Percentiles rank a stretch among this genome's conserved stretches.
phyloP scores from a whole-genome alignment of 2,329 filamentous ascomycete species.

The Claviceps africana region DNA sequence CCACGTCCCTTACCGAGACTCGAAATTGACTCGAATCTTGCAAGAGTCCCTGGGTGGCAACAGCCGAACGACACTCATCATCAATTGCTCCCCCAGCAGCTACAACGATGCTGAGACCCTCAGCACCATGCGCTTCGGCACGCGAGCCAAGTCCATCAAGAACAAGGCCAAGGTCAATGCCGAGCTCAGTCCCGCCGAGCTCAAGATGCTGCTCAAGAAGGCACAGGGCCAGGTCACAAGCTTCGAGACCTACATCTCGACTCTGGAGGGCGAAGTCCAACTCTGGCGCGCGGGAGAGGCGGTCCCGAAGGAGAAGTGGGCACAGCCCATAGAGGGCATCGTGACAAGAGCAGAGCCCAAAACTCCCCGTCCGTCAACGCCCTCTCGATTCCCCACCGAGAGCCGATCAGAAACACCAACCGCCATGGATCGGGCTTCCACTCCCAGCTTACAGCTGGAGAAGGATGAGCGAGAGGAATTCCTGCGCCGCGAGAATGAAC shows the following conservation, averaged over 20 bases:
- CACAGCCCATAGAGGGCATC: constrained; percentile 42
- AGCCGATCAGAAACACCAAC: constrained; percentile 48
- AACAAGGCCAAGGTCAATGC: constrained; percentile 99
- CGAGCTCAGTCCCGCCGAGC: constrained; percentile 85
- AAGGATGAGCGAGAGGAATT: constrained; percentile 98
- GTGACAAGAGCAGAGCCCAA: constrained; percentile 28
- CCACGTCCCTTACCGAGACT: constrained; percentile 93
- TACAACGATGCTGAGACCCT: constrained; percentile 96
- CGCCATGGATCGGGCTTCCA: constrained; percentile 69
- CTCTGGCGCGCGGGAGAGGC: constrained; percentile 77
- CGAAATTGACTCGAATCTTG: constrained; percentile 89
- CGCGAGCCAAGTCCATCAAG: constrained; percentile 95
- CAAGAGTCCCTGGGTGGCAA: constrained; percentile 97
- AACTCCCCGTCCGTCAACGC: constrained; percentile 38
- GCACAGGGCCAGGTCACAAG: constrained; percentile 78
- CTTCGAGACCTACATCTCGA: constrained; percentile 76
- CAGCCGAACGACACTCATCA: constrained; percentile 93
- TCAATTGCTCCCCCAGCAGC: constrained; percentile 97
- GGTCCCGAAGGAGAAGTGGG: constrained; percentile 85
- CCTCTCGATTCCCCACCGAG: constrained; percentile 37
- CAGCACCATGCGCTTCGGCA: constrained; percentile 84
- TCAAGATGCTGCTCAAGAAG: constrained; percentile 87
- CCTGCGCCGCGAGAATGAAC: constrained; percentile 82
- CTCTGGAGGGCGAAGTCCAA: constrained; percentile 71
- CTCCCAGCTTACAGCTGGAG: constrained; percentile 75